Base-by-base conservation (phyloP, 768 basidiomycete genomes). In the Trametes punicea region DNA sequence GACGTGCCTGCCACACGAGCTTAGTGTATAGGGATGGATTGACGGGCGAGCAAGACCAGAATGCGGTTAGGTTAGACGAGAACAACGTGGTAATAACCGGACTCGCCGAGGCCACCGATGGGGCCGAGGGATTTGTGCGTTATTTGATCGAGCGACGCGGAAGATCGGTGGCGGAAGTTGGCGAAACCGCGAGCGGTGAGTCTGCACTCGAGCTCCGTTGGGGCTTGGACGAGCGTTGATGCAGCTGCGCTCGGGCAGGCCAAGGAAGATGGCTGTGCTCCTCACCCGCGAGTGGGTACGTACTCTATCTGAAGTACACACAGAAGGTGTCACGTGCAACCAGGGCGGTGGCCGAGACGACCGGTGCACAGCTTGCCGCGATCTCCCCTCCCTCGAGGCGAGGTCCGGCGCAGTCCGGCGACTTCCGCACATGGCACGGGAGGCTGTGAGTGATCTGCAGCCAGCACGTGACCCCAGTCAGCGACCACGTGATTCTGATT, bases 41-140 rank as follows among this genome's bases (percentile, higher is more conserved):
- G 51, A 45, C 21, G 36, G 51, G 41, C 31, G 29, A 33, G 25
- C 18, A 20, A 41, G 31, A 30, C 7, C 20, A 25, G n/a, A 18
- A 15, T 20, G 44, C n/a, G 26, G 9, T 36, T n/a, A n/a, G 51
- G 13, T 6, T 21, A 36, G 42, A 34, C n/a, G n/a, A n/a, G n/a
- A n/a, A n/a, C 25, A 38, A 34, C 6, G 30, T 29, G 40, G 42
- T 46, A 45, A 44, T 51, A 47, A 60, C 58, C 58, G 53, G 58
- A 11, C 33, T 47, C 45, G 26, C 58, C 58, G 58, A 60, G 11
- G 29, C 52, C n/a, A 41, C 57, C 57, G 57, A 59, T 46, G 44
- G 33, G 21, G 40, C 57, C 49, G 57, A 41, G 49, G 41, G 5
- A 20, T 46, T 25, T 39, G 53, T 38, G 38, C 21, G 46, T 29